Conservation (phyloP, 306 rosid genomes). For the Vigna hirtella region DNA sequence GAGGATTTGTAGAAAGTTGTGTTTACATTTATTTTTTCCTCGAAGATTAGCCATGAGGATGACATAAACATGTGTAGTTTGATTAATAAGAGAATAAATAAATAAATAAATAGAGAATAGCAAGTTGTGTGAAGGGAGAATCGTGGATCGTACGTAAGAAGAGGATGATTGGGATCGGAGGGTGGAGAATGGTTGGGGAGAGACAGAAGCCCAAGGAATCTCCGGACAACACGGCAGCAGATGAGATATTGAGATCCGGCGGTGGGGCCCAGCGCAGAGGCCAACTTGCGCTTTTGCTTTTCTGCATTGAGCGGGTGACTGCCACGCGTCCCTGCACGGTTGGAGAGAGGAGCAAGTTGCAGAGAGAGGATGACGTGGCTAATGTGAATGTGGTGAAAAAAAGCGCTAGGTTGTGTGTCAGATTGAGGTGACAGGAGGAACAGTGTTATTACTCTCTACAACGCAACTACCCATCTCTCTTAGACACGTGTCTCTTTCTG, state of each 20-base stretch:
- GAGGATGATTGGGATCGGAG: constrained; percentile 35
- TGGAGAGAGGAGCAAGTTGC: constrained; percentile 27
- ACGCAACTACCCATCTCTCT: too few relatives aligned
- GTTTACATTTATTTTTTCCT: too few relatives aligned
- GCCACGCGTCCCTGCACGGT: constrained; percentile 49
- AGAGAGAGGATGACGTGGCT: constrained; percentile 27
- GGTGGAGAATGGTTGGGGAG: neutral
- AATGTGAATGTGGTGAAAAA: constrained; percentile 38
- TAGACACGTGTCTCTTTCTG: constrained; percentile 25
- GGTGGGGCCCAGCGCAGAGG: constrained; percentile 1
- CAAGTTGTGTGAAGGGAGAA: too few relatives aligned
- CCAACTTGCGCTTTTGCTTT: constrained; percentile 32
- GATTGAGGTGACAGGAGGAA: constrained; percentile 28
- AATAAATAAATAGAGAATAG: too few relatives aligned
- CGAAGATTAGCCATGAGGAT: too few relatives aligned
- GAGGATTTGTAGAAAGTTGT: neutral
- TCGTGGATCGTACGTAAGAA: neutral
- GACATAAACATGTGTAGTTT: too few relatives aligned
- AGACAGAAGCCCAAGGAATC: constrained; percentile 42
- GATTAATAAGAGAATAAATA: too few relatives aligned
- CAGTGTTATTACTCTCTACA: neutral
- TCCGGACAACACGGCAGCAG: constrained; percentile 42
- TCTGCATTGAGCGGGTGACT: neutral
- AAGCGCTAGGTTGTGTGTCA: constrained; percentile 37
- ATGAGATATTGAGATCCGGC: constrained; percentile 21